Base-by-base conservation (phyloP, 2,329 filamentous ascomycete species). In the Zymoseptoria crescenta region DNA sequence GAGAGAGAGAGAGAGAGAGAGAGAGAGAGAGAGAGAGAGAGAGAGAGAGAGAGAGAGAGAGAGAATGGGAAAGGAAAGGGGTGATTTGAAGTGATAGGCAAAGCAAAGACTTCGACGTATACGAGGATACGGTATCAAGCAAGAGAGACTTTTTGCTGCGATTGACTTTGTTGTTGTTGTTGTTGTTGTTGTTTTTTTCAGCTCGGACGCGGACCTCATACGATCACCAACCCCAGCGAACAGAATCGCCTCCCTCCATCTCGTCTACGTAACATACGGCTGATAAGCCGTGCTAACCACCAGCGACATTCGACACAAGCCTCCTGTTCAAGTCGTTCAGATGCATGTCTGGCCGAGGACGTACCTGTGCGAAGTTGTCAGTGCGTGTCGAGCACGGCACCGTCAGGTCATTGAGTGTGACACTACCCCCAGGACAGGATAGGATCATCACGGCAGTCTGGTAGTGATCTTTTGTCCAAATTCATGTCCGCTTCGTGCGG, bases 401-500 rank as follows among this genome's bases (percentile, higher is more conserved):
- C 41, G 13, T 6, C 13, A 48, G 19, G 41, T 48, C 19, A n/a
- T 48, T 2, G 41, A 48, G 24, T 24, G 24, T 24, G 2, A 48
- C 13, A 13, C 41, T 2, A 2, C 2, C 41, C 41, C 41, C 13
- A 48, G 41, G n/a, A n/a, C n/a, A n/a, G 6, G 41, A 48, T 2
- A 48, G 19, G 19, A 48, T 48, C 41, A 48, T 48, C 41, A 48
- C 41, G 56, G 72, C 72, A 21, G 74, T 75, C 55, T 74, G 72
- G 57, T 74, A 76, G 57, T 76, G 70, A 13, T 71, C 74, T 3
- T 74, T 74, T 1, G n/a, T 66, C 65, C 63, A 78, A 70, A 8
- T 70, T 67, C 19, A 77, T 67, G 54, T 80, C 78, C 5, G 74
- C 65, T 59, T 78, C 76, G 4, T 79, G 63, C 19, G 55, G 56